Base-by-base conservation (phyloP, 1,284 basidiomycete species). In the Sporisorium iseilematis-ciliati region DNA sequence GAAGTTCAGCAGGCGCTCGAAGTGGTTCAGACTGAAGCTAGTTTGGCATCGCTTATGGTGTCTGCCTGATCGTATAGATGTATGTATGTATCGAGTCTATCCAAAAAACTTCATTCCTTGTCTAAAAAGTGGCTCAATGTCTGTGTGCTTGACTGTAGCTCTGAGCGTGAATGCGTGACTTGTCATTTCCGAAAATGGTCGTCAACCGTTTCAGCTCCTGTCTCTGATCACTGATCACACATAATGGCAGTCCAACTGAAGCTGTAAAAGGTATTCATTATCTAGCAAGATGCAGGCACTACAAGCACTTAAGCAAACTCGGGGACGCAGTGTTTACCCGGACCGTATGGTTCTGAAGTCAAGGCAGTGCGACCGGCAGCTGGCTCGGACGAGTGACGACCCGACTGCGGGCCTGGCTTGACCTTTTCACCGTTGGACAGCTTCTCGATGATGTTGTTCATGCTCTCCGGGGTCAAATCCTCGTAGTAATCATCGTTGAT, bases 401-500 rank as follows among this genome's bases (percentile, higher is more conserved):
- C 90, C 71, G 91, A 91, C 86, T 98, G 96, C 63, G 97, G 96
- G 29, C 97, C 96, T 18, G 93, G 90, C 87, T 93, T 94, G 65
- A 93, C 93, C 85, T 91, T 92, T 86, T 92, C 89, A 58, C 95
- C 95, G 81, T 91, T 91, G 35, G 90, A 88, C 83, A 99, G 92
- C 2, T 92, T 91, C 68, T 94, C 91, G 58, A 99, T 88, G 46
- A 99, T 88, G 86, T 92, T 92, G 88, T 92, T 91, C 25, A 95
- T 96, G 11, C 93, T 91, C 81, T 92, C 90, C 2, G 93, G 90
- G n/a, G 95, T 98, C 60, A 99, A 89, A 85, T 99, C 96, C 91
- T 99, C 96, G 86, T 95, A 99, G 88, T 93, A 99, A 86, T 97
- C 94, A 84, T 99, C 97, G 57, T 92, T 92, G 84, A 99, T 90